phyloP scores from a whole-genome alignment of 2,329 filamentous ascomycete genomes.

The Cryoendolithus antarcticus region DNA sequence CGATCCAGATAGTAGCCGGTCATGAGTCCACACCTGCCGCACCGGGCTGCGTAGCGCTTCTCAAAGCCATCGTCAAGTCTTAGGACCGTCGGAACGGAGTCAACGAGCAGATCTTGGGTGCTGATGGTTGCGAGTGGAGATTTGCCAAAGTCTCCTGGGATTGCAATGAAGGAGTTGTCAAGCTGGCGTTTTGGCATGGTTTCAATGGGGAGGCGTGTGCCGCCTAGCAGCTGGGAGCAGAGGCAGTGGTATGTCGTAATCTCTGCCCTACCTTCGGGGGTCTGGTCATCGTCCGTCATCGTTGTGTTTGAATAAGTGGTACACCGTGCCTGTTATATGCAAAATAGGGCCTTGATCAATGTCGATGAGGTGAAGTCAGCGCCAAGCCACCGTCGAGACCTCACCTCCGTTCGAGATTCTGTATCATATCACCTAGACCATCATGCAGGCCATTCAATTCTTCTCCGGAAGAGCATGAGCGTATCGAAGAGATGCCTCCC shows the following conservation, averaged over 20 bases:
- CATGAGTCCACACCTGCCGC: constrained; percentile 47
- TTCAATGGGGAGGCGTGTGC: constrained; percentile 42
- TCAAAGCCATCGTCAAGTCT: constrained; percentile 49
- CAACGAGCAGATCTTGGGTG: constrained; percentile 8
- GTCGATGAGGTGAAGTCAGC: too few species aligned
- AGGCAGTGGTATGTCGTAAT: constrained; percentile 47
- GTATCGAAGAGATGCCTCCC: too few species aligned
- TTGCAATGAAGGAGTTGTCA: constrained; percentile 42
- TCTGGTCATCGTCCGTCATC: too few species aligned
- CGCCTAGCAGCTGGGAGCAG: constrained; percentile 53
- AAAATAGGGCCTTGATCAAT: too few species aligned
- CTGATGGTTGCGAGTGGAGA: constrained; percentile 11
- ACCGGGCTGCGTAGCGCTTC: constrained; percentile 48
- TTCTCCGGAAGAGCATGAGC: too few species aligned
- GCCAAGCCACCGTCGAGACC: too few species aligned
- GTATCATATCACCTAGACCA: too few species aligned
- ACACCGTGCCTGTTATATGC: too few species aligned
- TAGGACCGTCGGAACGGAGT: constrained; percentile 11
- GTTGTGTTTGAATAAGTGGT: too few species aligned
- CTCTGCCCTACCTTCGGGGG: background rate
- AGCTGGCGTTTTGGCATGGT: constrained; percentile 40
- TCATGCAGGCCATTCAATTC: too few species aligned
- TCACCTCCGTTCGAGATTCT: too few species aligned
- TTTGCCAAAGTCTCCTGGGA: constrained; percentile 7
- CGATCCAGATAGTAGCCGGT: constrained; percentile 51